Percentiles rank a stretch among this genome's conserved stretches.
phyloP scores from a whole-genome alignment of 371 early-diverging fungal genomes.

The Batkoa obscura region DNA sequence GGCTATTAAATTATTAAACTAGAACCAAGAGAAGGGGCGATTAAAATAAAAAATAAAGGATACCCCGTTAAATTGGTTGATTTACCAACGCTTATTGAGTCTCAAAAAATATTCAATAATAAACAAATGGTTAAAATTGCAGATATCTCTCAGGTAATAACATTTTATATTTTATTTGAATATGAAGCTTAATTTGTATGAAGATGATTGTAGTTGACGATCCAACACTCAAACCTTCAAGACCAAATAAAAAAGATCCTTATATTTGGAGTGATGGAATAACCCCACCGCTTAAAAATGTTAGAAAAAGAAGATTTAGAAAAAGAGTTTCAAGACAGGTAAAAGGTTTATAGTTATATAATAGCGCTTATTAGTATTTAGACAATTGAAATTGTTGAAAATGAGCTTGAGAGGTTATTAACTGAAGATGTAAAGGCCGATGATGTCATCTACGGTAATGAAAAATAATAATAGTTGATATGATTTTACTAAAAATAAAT shows the following conservation, averaged over 20 bases:
- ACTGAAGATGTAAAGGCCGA: conserved; percentile 65
- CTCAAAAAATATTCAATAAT: conserved; percentile 86
- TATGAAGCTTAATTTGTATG: not conserved
- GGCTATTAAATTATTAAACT: no score
- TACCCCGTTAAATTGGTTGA: conserved; percentile 63
- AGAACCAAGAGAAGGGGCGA: no score
- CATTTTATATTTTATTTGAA: conserved; percentile 5
- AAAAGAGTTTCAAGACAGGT: conserved; percentile 68
- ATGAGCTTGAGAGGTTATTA: conserved; percentile 68
- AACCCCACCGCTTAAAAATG: conserved; percentile 76
- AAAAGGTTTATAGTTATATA: conserved; percentile 9
- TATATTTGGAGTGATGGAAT: conserved; percentile 68
- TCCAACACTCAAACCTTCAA: conserved; percentile 11
- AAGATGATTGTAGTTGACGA: conserved; percentile 42
- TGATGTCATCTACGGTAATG: conserved; percentile 37
- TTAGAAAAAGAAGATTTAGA: conserved; percentile 71
- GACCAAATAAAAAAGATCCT: conserved; percentile 17
- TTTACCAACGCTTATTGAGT: conserved; percentile 91
- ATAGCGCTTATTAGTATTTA: conserved; percentile 13
- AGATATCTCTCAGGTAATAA: conserved; percentile 74
- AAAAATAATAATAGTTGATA: not conserved
- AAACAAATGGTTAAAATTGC: conserved; percentile 95
- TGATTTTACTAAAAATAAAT: not conserved
- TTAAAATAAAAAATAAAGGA: conserved; percentile 20
- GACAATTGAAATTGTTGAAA: conserved; percentile 78